phyloP scores from a whole-genome alignment of 495 filamentous ascomycete species.

The Tricharina praecox region DNA sequence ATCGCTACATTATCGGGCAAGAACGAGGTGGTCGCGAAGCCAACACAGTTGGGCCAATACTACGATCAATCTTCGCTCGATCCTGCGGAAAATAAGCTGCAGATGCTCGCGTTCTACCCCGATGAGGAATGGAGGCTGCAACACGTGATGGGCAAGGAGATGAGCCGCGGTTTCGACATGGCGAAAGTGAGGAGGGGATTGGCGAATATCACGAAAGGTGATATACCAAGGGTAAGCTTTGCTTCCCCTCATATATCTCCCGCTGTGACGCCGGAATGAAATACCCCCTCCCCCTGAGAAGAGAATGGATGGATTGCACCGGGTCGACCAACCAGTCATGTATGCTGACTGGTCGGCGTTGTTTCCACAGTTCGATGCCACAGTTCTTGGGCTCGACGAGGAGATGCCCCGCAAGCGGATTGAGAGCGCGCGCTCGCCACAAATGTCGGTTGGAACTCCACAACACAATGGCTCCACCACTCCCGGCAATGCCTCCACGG shows the following conservation, averaged over 20 bases:
- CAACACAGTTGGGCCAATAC: conserved; percentile 30
- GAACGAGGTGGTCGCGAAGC: conserved; percentile 29
- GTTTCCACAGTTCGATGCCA: conserved; percentile 25
- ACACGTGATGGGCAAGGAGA: conserved; percentile 44
- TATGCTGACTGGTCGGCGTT: too few species aligned
- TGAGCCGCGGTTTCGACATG: conserved; percentile 28
- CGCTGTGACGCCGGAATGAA: conserved; percentile 4
- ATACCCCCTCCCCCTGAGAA: too few species aligned
- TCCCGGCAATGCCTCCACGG: conserved; percentile 27
- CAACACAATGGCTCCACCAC: conserved; percentile 25
- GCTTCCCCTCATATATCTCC: conserved; percentile 8
- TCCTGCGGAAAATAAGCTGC: conserved; percentile 29
- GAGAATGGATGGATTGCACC: too few species aligned
- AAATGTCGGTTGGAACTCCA: conserved; percentile 19
- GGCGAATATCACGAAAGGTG: conserved; percentile 19
- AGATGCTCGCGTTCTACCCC: conserved; percentile 38
- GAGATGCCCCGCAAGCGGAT: conserved; percentile 29
- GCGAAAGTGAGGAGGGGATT: conserved; percentile 21
- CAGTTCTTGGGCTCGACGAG: conserved; percentile 41
- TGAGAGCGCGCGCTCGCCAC: conserved; percentile 12
- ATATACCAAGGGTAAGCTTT: conserved; percentile 26
- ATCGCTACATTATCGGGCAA: conserved; percentile 47
- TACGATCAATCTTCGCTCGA: conserved; percentile 34
- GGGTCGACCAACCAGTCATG: too few species aligned
- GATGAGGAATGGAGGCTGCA: conserved; percentile 51